A percentile compares a stretch with the other conserved stretches of the same genome.
These are phyloP conservation scores for Pseudoperonospora humuli DNA, from an alignment of 352 stramenopile species.

Conservation along the genomic window DNA sequence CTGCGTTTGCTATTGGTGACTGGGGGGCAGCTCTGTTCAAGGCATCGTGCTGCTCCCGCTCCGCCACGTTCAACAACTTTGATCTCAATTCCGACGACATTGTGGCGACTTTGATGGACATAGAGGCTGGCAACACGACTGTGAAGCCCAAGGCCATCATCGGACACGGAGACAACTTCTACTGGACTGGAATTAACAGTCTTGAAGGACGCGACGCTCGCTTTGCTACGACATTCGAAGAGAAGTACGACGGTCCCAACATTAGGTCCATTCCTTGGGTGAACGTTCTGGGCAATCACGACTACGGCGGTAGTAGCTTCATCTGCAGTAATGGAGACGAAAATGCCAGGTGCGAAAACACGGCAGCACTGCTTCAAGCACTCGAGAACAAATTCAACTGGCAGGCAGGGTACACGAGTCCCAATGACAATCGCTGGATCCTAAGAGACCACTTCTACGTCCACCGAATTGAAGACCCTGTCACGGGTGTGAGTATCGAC, in stretches of 20 bases:
- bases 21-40: conserved; percentile 9
- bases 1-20: conserved; percentile 18
- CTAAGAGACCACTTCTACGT: conserved; percentile 15
- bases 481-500: conserved; percentile 10
- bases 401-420: conserved; percentile 11
- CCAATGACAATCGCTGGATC: conserved; percentile 10
- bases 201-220: conserved; percentile 5
- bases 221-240: conserved; percentile 14
- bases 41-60: conserved; percentile 14
- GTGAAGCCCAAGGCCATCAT: conserved; percentile 14
- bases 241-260: conserved; percentile 10
- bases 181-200: conserved; percentile 21
- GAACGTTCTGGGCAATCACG: conserved; percentile 17
- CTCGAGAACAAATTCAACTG: conserved; percentile 18
- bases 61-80: conserved; percentile 12
- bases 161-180: conserved; percentile 20
- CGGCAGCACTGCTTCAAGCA: conserved; percentile 4
- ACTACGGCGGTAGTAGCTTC: conserved; percentile 16
- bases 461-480: conserved; percentile 5
- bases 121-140: not conserved
- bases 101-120: conserved; percentile 19
- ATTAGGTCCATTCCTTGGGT: conserved; percentile 9
- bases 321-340: conserved; percentile 8
- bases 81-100: conserved; percentile 16
- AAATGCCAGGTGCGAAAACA: conserved; percentile 5